Conservation (phyloP, 306 rosid species). For the Hippophae tibetana region DNA sequence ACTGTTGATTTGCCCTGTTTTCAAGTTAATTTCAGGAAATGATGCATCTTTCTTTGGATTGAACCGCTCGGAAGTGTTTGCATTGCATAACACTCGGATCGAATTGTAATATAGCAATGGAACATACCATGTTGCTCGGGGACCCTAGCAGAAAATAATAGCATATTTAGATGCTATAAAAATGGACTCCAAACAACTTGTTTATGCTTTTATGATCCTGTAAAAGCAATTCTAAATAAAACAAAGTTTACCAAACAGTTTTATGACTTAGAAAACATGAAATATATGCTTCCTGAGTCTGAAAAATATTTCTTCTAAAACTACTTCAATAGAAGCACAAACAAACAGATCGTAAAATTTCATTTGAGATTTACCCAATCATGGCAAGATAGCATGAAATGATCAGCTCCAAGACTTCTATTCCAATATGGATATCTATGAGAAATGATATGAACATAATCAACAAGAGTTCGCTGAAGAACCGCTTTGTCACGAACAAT, state of each 20-base stretch:
- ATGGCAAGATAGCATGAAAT: constrained; percentile 61
- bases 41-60: constrained; percentile 64
- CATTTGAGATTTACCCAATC: constrained; percentile 42
- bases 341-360: too few species aligned
- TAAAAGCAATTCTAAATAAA: too few species aligned
- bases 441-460: constrained; percentile 40
- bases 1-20: constrained; percentile 26
- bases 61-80: constrained; percentile 48
- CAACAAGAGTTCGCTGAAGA: constrained; percentile 40
- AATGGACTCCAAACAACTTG: too few species aligned
- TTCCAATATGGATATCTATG: constrained; percentile 47
- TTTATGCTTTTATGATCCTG: too few species aligned
- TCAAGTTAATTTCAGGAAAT: constrained; percentile 46
- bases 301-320: too few species aligned
- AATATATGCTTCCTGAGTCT: too few species aligned
- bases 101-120: constrained; percentile 39
- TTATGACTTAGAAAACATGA: too few species aligned
- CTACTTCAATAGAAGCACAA: too few species aligned
- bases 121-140: constrained; percentile 54
- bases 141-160: constrained; percentile 24
- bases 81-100: constrained; percentile 47
- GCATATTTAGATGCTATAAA: not conserved
- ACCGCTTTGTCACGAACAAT: constrained; percentile 49
- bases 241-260: too few species aligned
- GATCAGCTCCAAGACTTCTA: constrained; percentile 62